These are phyloP conservation scores for Verticillium dahliae DNA, from an alignment of 2,329 filamentous ascomycete genomes.

Conservation along the genomic window DNA sequence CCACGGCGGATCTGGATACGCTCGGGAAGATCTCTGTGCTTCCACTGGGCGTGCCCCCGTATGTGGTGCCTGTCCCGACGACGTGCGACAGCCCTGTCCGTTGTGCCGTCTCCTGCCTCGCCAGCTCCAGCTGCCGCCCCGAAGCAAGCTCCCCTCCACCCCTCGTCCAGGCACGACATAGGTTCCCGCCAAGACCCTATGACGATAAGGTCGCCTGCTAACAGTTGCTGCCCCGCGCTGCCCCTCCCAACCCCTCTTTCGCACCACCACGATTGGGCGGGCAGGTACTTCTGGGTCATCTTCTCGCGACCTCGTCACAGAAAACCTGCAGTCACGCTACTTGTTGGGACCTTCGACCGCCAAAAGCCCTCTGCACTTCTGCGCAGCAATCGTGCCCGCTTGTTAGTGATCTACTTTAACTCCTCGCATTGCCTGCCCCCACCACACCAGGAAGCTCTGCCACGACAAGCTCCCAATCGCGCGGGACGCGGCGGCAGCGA, in stretches of 20 bases:
- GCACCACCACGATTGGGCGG: neutral
- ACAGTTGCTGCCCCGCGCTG: conserved; percentile 1
- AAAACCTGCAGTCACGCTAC: neutral
- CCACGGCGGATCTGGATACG: neutral
- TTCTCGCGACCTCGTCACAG: no score
- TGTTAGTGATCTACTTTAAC: neutral
- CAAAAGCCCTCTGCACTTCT: neutral
- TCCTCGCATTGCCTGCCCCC: neutral
- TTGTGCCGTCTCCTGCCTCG: neutral
- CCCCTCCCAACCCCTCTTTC: conserved; percentile 1
- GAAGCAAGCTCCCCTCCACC: neutral
- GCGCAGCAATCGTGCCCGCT: neutral
- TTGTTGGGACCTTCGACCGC: neutral
- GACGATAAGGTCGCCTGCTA: neutral
- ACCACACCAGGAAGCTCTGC: neutral
- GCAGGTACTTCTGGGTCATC: neutral
- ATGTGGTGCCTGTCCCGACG: neutral
- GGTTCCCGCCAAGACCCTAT: neutral
- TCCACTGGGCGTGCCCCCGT: neutral
- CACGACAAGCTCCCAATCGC: neutral
- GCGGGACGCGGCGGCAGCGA: neutral
- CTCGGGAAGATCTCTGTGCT: conserved; percentile 1
- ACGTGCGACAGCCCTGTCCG: neutral
- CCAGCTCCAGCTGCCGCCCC: neutral
- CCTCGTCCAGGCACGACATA: neutral